A percentile compares a stretch with the other conserved stretches of the same genome.
Evolutionary conservation across 768 basidiomycete species (phyloP).

Genomic region (Lentinula sp.): DNA sequence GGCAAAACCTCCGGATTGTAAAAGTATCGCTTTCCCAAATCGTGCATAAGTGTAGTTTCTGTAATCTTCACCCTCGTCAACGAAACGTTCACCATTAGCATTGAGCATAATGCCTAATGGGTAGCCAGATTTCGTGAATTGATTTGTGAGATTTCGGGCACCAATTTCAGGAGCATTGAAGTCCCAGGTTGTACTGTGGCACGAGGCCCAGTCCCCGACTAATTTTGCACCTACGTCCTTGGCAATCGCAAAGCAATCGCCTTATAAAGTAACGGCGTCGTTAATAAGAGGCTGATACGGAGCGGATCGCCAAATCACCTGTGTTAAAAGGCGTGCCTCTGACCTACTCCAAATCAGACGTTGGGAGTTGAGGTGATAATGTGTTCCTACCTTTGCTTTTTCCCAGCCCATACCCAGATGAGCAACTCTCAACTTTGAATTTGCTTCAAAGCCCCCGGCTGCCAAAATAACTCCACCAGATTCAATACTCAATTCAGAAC

Average conservation of each 20-base stretch:
- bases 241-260: constrained; percentile 57
- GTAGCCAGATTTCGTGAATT: constrained; percentile 70
- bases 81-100: constrained; percentile 48
- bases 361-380: background rate
- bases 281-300: background rate
- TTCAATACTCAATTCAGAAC: constrained; percentile 26
- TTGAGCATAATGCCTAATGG: constrained; percentile 70
- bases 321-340: constrained; percentile 67
- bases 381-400: constrained; percentile 40
- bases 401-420: constrained; percentile 57
- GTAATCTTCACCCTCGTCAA: constrained; percentile 66
- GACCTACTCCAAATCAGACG: constrained; percentile 30
- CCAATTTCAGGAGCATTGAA: constrained; percentile 51
- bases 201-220: constrained; percentile 64
- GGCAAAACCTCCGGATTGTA: constrained; percentile 51
- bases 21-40: constrained; percentile 54
- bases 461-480: constrained; percentile 51
- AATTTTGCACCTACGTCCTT: constrained; percentile 43
- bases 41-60: constrained; percentile 71
- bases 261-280: background rate
- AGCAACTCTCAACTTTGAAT: constrained; percentile 38
- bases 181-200: constrained; percentile 71
- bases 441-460: constrained; percentile 64
- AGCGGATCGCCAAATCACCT: constrained; percentile 9
- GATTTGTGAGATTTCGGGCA: constrained; percentile 55